A percentile compares a stretch with the other conserved stretches of the same genome.
These are phyloP conservation scores for Fusarium floridanum DNA, from an alignment of 2,329 filamentous ascomycete species.

Conservation along the genomic window DNA sequence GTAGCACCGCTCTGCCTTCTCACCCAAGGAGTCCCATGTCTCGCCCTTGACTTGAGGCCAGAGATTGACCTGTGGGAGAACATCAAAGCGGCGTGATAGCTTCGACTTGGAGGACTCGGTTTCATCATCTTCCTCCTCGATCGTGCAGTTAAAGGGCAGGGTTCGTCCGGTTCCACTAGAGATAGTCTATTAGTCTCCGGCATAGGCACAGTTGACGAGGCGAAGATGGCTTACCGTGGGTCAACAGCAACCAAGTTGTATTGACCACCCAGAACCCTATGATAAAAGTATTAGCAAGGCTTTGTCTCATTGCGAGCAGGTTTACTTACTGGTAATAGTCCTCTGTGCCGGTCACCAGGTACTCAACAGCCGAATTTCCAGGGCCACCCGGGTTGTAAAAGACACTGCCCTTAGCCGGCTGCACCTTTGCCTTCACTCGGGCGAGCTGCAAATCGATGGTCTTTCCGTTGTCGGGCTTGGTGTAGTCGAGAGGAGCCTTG, in stretches of 20 bases:
- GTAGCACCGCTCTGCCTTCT: conserved; percentile 35
- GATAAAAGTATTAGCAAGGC: neutral
- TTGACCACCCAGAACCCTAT: conserved; percentile 21
- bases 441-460: conserved; percentile 50
- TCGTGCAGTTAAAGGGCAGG: conserved; percentile 18
- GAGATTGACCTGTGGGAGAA: conserved; percentile 6
- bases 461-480: conserved; percentile 38
- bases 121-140: neutral
- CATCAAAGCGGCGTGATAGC: neutral
- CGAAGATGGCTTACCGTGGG: conserved; percentile 15
- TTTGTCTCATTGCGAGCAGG: neutral
- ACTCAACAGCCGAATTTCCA: conserved; percentile 33
- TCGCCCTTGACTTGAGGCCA: neutral
- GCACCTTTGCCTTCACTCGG: conserved; percentile 45
- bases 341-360: neutral
- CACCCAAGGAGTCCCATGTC: neutral
- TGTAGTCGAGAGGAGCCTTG: conserved; percentile 56
- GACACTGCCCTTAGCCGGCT: conserved; percentile 52
- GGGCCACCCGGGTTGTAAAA: conserved; percentile 56
- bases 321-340: conserved; percentile 12
- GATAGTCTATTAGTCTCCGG: neutral
- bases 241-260: conserved; percentile 27
- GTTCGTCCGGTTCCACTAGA: conserved; percentile 27
- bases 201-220: neutral
- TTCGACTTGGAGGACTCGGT: neutral